Conservation (phyloP, 495 filamentous ascomycete species). For the Chaetomidium leptoderma region DNA sequence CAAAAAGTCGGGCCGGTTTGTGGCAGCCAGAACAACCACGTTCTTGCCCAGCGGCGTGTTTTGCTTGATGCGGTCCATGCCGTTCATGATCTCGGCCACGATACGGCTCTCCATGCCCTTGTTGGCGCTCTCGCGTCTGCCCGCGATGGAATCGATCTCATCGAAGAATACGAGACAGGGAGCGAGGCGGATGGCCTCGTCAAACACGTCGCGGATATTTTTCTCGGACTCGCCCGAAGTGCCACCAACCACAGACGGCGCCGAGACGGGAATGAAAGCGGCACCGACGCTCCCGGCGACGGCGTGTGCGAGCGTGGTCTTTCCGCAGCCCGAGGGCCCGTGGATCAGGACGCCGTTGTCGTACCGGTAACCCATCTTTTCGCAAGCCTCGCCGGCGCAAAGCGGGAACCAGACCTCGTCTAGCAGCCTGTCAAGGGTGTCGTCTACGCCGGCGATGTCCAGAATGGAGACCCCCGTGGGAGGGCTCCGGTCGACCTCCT, state of each 20-base stretch:
- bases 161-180: slow-evolving; percentile 94
- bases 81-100: slow-evolving; percentile 86
- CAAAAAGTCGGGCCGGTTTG: slow-evolving; percentile 85
- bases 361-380: slow-evolving; percentile 61
- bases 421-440: slow-evolving; percentile 70
- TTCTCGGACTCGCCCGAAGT: slow-evolving; percentile 98
- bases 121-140: slow-evolving; percentile 90
- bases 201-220: slow-evolving; percentile 84
- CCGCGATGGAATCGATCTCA: slow-evolving; percentile 94
- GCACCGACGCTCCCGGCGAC: slow-evolving; percentile 81
- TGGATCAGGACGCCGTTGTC: slow-evolving; percentile 88
- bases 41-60: slow-evolving; percentile 79
- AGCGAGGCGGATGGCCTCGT: slow-evolving; percentile 80
- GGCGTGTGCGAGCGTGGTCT: slow-evolving; percentile 89
- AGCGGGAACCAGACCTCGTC: slow-evolving; percentile 81
- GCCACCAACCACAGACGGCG: slow-evolving; percentile 82
- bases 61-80: slow-evolving; percentile 78
- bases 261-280: slow-evolving; percentile 83
- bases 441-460: slow-evolving; percentile 82
- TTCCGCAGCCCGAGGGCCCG: slow-evolving; percentile 91
- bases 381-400: slow-evolving; percentile 50
- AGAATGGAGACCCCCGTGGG: slow-evolving; percentile 71
- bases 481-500: slow-evolving; percentile 59
- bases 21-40: slow-evolving; percentile 89
- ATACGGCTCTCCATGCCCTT: slow-evolving; percentile 96